Evolutionary conservation across 495 filamentous ascomycete species (phyloP), one percentile per base, ranked within the genome.

Genomic region (Arthonia radiata): DNA sequence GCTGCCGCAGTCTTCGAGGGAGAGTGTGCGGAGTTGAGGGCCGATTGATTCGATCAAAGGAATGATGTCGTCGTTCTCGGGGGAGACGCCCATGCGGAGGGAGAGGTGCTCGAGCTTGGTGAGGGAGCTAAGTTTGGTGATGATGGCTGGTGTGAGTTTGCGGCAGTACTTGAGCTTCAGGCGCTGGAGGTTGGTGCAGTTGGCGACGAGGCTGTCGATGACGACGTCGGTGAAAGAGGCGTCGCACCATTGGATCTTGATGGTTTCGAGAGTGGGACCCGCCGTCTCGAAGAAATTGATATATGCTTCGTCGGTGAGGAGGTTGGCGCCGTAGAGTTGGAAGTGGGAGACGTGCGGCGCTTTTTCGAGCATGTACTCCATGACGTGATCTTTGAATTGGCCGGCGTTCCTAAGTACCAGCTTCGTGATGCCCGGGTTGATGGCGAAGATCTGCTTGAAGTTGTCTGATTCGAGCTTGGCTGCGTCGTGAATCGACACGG

Each of bases 341-440:
- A 67, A 31, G 40, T 62, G 33, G 53, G 49, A 57, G 24, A 91
- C 55, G 6, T 59, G 37, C 21, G 68, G 50, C 22, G 71, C 47
- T 13, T 73, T 67, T 29, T 68, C 67, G 3, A 75, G 50, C 38
- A 91, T 63, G 45, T 78, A 89, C 12, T 83, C 58, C 40, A 91
- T 55, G 15, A 77, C 69, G 8, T 52, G 43, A 38, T 91, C 73
- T 43, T 86, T 89, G 58, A 91, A 69, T 37, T 86, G 77, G 18
- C 78, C 68, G n/a, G 66, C 75, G 40, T 82, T 77, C 21, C 66
- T 62, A 24, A 86, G 52, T 30, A 74, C 69, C 18, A 92, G 48
- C 25, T 59, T 57, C 28, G 61, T 62, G 18, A 89, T 49, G 9
- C 47, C 55, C 3, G 78, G 67, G 28, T 71, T 61, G 1, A 66